Evolutionary conservation across 805 yeast genomes (phyloP), one percentile per base, ranked within the genome.

Genomic region (Lipomyces mesembrius): DNA sequence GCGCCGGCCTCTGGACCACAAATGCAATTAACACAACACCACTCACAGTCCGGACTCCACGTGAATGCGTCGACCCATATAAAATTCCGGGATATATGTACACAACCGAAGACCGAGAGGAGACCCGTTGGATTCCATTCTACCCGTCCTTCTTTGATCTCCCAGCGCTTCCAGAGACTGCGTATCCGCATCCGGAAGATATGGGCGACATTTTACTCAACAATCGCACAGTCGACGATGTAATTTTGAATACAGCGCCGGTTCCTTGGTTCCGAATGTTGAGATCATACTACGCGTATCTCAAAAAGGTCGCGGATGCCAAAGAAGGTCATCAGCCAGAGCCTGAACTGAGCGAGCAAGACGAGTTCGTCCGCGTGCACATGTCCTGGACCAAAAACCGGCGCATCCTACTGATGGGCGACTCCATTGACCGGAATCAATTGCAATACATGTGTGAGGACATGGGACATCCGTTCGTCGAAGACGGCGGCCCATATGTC

Each of bases 391-490:
- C 63, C 12, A 35, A 57, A 20, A 20, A 58, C 54, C 57, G 65
- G 14, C 62, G 67, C 49, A 60, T 68, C 29, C 58, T 68, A 11
- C 62, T 66, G 17, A 49, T 68, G n/a, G 71, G 67, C n/a, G 71
- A 68, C 61, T 65, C 70, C 25, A 46, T 68, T 20, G 71, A 68
- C 57, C 57, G 70, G 34, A 25, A 43, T 32, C 46, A 60, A 43
- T 35, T 52, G n/a, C 25, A 39, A 3, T 54, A 55, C 35, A 27
- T 68, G 2, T 68, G 71, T 53, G 29, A 61, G 25, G 69, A 60
- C 12, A 39, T 67, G 17, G 63, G 66, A 11, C 59, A 55, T 2
- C 2, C 11, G 5, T 17, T 51, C 34, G 17, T n/a, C 5, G 29
- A 55, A 11, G 58, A 59, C 3, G 61, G 58, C 12, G 49, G 49